Evolutionary conservation across 345 rosid genomes (phyloP).

Genomic region (Mangifera indica): DNA sequence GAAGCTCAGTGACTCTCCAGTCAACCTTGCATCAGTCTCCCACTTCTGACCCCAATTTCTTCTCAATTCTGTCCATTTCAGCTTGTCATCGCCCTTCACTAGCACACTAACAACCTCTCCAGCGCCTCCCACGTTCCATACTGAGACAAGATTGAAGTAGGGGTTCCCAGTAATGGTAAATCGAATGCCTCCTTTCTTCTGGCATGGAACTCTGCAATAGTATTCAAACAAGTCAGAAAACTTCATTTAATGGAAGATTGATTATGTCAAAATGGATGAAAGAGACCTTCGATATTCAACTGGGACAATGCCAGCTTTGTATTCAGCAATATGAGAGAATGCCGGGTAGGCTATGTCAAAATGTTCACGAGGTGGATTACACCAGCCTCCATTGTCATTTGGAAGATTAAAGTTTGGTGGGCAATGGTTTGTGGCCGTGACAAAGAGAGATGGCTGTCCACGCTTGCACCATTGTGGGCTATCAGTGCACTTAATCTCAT

Average conservation of each 20-base stretch:
- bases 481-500: constrained; percentile 38
- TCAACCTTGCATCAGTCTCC: constrained; percentile 36
- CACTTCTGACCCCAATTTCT: constrained; percentile 52
- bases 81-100: constrained; percentile 48
- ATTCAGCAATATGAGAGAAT: constrained; percentile 48
- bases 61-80: constrained; percentile 40
- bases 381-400: constrained; percentile 72
- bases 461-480: constrained; percentile 52
- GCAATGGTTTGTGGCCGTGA: constrained; percentile 72
- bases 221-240: not conserved
- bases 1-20: constrained; percentile 43
- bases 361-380: constrained; percentile 65
- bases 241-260: too few species aligned
- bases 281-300: constrained; percentile 63
- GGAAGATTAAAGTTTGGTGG: constrained; percentile 61
- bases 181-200: constrained; percentile 61
- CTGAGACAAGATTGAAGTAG: constrained; percentile 17
- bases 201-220: constrained; percentile 59
- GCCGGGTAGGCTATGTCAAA: constrained; percentile 71
- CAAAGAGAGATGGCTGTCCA: constrained; percentile 46
- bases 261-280: too few species aligned
- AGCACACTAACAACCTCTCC: constrained; percentile 59
- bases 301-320: constrained; percentile 25
- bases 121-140: constrained; percentile 21
- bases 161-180: constrained; percentile 61